These are phyloP conservation scores for Aquilaria sinensis DNA, from an alignment of 345 rosid genomes.

Conservation along the genomic window DNA sequence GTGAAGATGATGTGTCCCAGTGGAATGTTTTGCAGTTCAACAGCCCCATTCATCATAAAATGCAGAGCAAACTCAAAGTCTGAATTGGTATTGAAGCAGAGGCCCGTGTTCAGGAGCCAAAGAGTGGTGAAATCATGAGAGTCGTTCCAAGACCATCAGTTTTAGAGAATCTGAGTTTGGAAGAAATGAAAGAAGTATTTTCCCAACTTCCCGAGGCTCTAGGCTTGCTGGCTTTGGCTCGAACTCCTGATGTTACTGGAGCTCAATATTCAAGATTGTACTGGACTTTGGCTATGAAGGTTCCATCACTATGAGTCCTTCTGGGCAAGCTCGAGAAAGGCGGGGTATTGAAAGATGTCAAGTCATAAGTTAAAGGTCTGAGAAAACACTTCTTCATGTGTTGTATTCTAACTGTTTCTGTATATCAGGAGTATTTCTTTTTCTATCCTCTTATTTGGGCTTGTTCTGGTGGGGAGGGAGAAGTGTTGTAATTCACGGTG, in stretches of 20 bases:
- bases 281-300: conserved; percentile 94
- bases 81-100: conserved; percentile 96
- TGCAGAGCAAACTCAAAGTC: conserved; percentile 90
- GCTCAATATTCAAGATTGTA: conserved; percentile 92
- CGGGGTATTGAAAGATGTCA: conserved; percentile 66
- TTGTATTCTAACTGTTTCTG: conserved; percentile 8
- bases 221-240: conserved; percentile 79
- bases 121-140: conserved; percentile 81
- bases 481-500: no score
- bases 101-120: conserved; percentile 81
- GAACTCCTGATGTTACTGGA: conserved; percentile 87
- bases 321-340: conserved; percentile 90
- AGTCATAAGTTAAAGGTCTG: conserved; percentile 24
- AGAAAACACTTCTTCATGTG: conserved; percentile 1
- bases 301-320: conserved; percentile 77
- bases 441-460: not conserved
- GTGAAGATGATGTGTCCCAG: conserved; percentile 82
- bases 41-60: conserved; percentile 82
- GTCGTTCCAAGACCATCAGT: conserved; percentile 84
- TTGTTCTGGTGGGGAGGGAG: no score
- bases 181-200: conserved; percentile 81
- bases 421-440: not conserved
- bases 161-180: conserved; percentile 70
- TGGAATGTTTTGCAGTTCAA: conserved; percentile 97
- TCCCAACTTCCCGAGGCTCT: conserved; percentile 88